Evolutionary conservation across 306 rosid species (phyloP).

Genomic region (Castanea sativa): DNA sequence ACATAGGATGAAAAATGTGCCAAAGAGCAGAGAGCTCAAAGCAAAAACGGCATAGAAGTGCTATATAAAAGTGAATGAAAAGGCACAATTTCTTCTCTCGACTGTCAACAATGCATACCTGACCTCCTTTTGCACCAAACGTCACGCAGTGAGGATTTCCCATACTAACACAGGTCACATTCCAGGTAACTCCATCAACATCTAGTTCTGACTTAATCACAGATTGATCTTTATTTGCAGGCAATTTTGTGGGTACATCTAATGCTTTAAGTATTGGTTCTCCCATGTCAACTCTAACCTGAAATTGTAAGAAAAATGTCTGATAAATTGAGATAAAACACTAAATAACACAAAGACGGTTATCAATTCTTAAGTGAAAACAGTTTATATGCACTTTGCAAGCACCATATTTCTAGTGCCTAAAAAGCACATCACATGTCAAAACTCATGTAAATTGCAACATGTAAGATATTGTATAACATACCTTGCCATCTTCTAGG

Average conservation of each 20-base stretch:
- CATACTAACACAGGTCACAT: constrained; percentile 93
- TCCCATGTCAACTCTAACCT: constrained; percentile 98
- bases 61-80: not conserved
- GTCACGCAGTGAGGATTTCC: constrained; percentile 95
- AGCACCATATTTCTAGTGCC: constrained; percentile 10
- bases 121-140: constrained; percentile 54
- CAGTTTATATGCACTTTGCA: not conserved
- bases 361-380: not conserved
- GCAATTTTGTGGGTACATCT: constrained; percentile 71
- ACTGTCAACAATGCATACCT: constrained; percentile 42
- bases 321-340: constrained; percentile 12
- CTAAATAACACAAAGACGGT: not conserved
- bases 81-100: not conserved
- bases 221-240: constrained; percentile 53
- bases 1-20: not conserved
- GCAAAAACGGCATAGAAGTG: not conserved
- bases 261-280: constrained; percentile 84
- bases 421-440: constrained; percentile 3
- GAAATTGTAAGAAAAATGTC: constrained; percentile 27
- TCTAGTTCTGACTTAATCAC: constrained; percentile 63
- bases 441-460: constrained; percentile 18
- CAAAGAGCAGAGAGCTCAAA: not conserved
- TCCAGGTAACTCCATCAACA: constrained; percentile 83
- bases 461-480: not conserved
- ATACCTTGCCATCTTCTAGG: constrained; percentile 73